A percentile compares a stretch with the other conserved stretches of the same genome.
phyloP scores from a whole-genome alignment of 805 yeast genomes.

The Lipomyces starkeyi region DNA sequence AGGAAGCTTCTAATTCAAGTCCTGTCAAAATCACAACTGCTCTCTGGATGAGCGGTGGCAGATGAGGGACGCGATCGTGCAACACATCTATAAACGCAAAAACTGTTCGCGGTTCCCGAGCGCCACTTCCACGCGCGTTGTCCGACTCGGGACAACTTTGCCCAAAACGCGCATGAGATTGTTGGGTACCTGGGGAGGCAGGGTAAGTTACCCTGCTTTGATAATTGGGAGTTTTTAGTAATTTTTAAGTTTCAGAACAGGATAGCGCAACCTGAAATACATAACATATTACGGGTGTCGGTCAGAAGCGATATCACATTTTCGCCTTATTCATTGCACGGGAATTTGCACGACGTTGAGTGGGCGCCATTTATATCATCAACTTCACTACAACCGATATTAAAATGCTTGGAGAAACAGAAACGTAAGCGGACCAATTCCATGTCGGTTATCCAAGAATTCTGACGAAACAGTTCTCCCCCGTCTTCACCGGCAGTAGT shows the following conservation, averaged over 20 bases:
- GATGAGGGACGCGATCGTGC: not conserved
- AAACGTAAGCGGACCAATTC: slow-evolving; percentile 14
- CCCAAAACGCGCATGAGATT: not conserved
- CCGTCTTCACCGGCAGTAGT: slow-evolving; percentile 13
- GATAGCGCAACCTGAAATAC: too few relatives aligned
- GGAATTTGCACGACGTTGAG: not conserved
- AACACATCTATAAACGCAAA: not conserved
- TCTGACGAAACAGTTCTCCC: slow-evolving; percentile 10
- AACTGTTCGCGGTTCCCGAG: not conserved
- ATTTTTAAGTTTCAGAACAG: too few relatives aligned
- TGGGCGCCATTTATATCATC: not conserved
- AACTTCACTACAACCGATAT: not conserved
- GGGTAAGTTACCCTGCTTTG: not conserved
- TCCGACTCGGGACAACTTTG: not conserved
- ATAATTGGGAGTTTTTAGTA: not conserved
- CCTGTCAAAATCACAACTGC: not conserved
- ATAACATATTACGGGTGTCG: not conserved
- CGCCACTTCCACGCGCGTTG: not conserved
- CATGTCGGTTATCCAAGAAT: not conserved
- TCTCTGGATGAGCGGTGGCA: not conserved
- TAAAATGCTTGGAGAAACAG: slow-evolving; percentile 29
- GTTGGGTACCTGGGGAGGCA: not conserved
- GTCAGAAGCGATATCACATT: not conserved
- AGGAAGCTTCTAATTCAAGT: not conserved
- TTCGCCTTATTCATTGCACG: not conserved